Percentiles rank a stretch among this genome's conserved stretches.
Evolutionary conservation across 2,329 filamentous ascomycete genomes (phyloP).

Genomic region (Tolypocladium ophioglossoides): DNA sequence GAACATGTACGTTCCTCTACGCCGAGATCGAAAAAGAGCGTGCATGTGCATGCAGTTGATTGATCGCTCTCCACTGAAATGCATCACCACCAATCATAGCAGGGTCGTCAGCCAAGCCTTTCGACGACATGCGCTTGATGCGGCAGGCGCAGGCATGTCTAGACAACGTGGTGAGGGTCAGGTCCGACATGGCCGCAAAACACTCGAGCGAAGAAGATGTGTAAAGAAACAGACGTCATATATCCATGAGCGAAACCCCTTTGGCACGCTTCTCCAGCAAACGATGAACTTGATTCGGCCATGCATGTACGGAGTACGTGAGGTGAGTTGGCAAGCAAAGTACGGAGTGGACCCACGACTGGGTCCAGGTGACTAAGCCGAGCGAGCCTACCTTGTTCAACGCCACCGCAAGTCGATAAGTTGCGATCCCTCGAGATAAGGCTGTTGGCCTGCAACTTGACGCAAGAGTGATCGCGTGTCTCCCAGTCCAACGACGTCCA

Average conservation of each 20-base stretch:
- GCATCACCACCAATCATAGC: neutral
- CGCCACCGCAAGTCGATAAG: no score
- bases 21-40: neutral
- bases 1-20: neutral
- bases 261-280: neutral
- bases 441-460: slow-evolving; percentile 3
- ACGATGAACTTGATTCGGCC: neutral
- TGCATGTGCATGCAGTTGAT: neutral
- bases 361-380: slow-evolving; percentile 2
- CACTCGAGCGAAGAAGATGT: neutral
- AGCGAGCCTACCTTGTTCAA: no score
- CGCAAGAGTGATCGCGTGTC: slow-evolving; percentile 6
- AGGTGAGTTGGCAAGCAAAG: neutral
- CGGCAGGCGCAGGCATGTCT: neutral
- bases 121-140: neutral
- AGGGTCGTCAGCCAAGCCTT: neutral
- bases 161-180: neutral
- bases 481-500: neutral
- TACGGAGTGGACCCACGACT: neutral
- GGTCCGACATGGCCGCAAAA: neutral
- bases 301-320: neutral
- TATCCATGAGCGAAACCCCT: neutral
- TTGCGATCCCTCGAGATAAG: no score
- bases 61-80: neutral
- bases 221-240: no score